A percentile compares a stretch with the other conserved stretches of the same genome.
These are phyloP conservation scores for Gloeophyllum trabeum DNA, from an alignment of 768 basidiomycete genomes.

Conservation along the genomic window DNA sequence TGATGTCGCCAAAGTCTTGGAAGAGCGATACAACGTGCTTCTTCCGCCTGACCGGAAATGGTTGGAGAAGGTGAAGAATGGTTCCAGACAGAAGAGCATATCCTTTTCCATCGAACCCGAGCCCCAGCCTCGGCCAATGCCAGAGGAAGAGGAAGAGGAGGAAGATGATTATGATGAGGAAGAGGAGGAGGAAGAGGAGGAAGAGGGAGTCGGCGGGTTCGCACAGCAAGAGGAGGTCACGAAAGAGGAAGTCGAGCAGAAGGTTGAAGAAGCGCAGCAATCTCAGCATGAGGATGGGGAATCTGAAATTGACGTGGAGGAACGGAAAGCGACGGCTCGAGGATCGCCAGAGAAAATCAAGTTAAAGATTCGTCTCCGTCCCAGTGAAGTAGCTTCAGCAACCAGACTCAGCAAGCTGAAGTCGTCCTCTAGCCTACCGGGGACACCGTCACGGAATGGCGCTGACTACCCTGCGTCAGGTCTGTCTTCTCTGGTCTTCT, in stretches of 20 bases:
- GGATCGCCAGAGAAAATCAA: background rate
- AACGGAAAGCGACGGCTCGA: slow-evolving; percentile 5
- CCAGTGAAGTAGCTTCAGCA: too few relatives aligned
- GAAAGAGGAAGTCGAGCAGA: background rate
- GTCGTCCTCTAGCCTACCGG: too few relatives aligned
- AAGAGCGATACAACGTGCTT: slow-evolving; percentile 65
- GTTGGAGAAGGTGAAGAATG: slow-evolving; percentile 10
- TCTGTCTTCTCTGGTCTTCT: too few relatives aligned
- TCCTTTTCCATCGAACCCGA: slow-evolving; percentile 5
- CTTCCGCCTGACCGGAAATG: slow-evolving; percentile 46
- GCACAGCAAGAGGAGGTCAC: slow-evolving; percentile 1
- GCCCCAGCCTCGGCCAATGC: slow-evolving; percentile 1
- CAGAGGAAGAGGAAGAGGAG: slow-evolving; percentile 1
- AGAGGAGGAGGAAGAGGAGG: slow-evolving; percentile 4
- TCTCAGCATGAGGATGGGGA: slow-evolving; percentile 4
- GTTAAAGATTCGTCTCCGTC: background rate
- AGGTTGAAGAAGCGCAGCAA: too few relatives aligned
- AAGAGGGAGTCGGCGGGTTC: too few relatives aligned
- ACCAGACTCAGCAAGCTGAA: too few relatives aligned
- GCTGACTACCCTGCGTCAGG: too few relatives aligned
- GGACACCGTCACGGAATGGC: too few relatives aligned
- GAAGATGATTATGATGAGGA: background rate
- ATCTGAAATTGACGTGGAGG: slow-evolving; percentile 14
- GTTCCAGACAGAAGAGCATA: slow-evolving; percentile 6
- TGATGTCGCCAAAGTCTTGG: slow-evolving; percentile 49